phyloP scores from a whole-genome alignment of 257 asterid genomes.

The Solanum etuberosum region DNA sequence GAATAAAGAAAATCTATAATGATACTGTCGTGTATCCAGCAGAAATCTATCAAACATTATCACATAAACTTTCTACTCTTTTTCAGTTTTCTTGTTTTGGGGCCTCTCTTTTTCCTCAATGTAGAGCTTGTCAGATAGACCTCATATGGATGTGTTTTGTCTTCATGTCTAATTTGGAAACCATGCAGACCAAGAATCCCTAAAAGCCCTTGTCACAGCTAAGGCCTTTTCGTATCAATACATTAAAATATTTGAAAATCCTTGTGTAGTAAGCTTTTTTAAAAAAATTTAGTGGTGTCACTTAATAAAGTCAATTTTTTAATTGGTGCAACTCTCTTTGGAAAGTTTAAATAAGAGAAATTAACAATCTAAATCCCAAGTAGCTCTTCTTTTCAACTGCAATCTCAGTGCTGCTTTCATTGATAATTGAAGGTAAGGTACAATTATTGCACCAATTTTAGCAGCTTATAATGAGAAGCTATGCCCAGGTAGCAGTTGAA shows the following conservation, averaged over 20 bases:
- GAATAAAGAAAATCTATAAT: neutral
- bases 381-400: neutral
- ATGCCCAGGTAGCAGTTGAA: neutral
- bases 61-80: neutral
- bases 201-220: neutral
- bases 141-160: neutral
- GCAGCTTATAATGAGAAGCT: neutral
- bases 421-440: neutral
- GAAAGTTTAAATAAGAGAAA: neutral
- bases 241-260: neutral
- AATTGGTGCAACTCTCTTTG: neutral
- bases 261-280: neutral
- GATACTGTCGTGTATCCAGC: neutral
- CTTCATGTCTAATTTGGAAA: neutral
- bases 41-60: neutral
- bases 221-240: neutral
- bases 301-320: neutral
- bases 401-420: neutral
- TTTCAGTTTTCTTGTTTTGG: neutral
- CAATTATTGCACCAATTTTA: neutral
- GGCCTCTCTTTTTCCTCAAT: neutral
- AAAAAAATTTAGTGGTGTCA: neutral
- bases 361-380: neutral
- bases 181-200: neutral
- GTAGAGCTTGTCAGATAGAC: neutral